Evolutionary conservation across 2,329 filamentous ascomycete genomes (phyloP), one percentile per base, ranked within the genome.

Genomic region (Sporothrix mexicana): DNA sequence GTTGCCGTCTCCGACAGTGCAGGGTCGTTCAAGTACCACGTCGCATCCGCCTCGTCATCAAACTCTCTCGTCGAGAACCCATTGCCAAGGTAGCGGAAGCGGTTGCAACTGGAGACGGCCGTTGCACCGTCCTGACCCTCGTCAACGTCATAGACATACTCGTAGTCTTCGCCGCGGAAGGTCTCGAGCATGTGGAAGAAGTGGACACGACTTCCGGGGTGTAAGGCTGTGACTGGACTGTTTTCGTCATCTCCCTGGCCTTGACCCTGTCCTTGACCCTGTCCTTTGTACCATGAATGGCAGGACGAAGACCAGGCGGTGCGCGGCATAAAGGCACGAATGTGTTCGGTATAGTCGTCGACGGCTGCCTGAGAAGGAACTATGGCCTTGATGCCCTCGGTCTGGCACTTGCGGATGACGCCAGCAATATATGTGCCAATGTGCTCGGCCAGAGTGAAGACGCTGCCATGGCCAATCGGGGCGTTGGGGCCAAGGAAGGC

Each of bases 181-280:
- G 78, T 77, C 75, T 85, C 83, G 25, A 88, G 80, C 84, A 87
- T 87, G 74, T 86, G 83, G 77, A 87, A 84, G 78, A 87, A 87
- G 76, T 87, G 85, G 69, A 85, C 80, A 36, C 85, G 80, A 75
- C 84, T 85, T 5, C 86, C 86, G 0, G 86, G 85, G 74, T 87
- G 85, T 62, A 88, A 78, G 2, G 84, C 85, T 6, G 82, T 84
- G 25, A 88, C 85, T 0, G 83, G 83, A 0, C 84, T 85, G 82
- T 66, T 45, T 0, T 83, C 85, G 47, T 83, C 79, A 9, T 77
- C 78, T 2, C 41, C 36, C 43, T 83, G 79, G 9, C 47, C 47
- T 36, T 36, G 30, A 5, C 53, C 12, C 23, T 57, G 10, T 30
- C 36, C 59, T 3, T 77, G 78, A 8, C 75, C 78, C 82, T 84